Base-by-base conservation (phyloP, 1,139 yeast genomes). In the Pichia sp. region DNA sequence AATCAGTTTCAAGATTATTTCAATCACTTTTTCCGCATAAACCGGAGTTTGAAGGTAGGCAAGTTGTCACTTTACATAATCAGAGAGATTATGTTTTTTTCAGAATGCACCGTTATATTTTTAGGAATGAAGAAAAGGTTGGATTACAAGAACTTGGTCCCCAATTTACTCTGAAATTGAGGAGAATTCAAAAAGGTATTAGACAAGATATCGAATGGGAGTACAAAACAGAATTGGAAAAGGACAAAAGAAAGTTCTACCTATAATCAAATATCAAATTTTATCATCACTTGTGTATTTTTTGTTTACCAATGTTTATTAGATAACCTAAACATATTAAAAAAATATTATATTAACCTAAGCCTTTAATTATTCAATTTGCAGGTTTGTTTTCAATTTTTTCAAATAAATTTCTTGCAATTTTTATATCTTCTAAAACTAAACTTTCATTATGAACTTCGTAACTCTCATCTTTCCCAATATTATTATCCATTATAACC, bases 101-200 rank as follows among this genome's bases (percentile, higher is more conserved):
- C 76, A 80, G 99, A 70, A 83, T 98, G 71, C 99, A 93, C 67
- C 80, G 99, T 64, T 93, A 93, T 65, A 74, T 89, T 9, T 93
- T 93, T 72, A 78, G 82, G 63, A 87, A 90, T 66, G 96, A 90
- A 59, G 96, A 89, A 66, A 83, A 81, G 63, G 98, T 91, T 2
- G 98, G 99, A 7, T 73, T 93, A 51, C 99, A 93, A 66, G 99
- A 95, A 66, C 74, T 93, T 48, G 99, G 99, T 0, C 99, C 99
- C 0, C 96, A 91, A 68, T 95, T 93, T 68, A 95, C 99, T 0
- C 72, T 93, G 66, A 85, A 87, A 66, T 73, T 95, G 59, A 79
- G 96, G 67, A 77, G 98, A 65, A 74, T 95, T 56, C 98, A 91
- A 68, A 85, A 83, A 73, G 99, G 98, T 46, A 78, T 93, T 62